A percentile compares a stretch with the other conserved stretches of the same genome.
phyloP scores from a whole-genome alignment of 192 early-diverging fungal genomes.

The Entomortierella parvispora region DNA sequence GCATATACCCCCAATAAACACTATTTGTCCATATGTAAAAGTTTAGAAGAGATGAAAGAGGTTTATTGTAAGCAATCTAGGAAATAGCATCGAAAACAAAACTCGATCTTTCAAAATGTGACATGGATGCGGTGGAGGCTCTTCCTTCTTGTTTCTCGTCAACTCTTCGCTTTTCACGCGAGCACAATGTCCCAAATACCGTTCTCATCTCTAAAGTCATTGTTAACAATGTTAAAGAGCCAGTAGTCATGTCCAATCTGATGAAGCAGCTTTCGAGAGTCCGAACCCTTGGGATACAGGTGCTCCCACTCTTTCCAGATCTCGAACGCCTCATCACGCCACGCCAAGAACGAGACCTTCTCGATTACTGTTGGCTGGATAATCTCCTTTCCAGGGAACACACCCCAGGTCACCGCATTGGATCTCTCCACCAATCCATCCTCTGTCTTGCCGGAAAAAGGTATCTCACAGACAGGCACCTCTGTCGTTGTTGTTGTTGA shows the following conservation, averaged over 20 bases:
- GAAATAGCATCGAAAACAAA: too few relatives aligned
- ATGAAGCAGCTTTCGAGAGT: conserved; percentile 68
- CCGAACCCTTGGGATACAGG: conserved; percentile 68
- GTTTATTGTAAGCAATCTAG: too few relatives aligned
- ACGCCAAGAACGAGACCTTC: conserved; percentile 76
- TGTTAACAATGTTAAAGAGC: conserved; percentile 86
- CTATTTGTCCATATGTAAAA: too few relatives aligned
- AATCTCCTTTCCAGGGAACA: conserved; percentile 91
- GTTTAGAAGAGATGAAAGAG: too few relatives aligned
- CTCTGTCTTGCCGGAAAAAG: conserved; percentile 50
- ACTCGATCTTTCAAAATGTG: too few relatives aligned
- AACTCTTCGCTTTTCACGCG: too few relatives aligned
- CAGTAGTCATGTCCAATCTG: conserved; percentile 72
- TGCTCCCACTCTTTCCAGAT: conserved; percentile 85
- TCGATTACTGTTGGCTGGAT: conserved; percentile 89
- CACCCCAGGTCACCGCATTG: conserved; percentile 91
- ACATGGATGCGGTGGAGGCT: too few relatives aligned
- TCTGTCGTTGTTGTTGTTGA: conserved; percentile 2
- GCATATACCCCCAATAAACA: too few relatives aligned
- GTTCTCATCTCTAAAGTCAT: conserved; percentile 70
- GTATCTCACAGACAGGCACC: conserved; percentile 61
- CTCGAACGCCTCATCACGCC: conserved; percentile 88
- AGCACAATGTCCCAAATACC: conserved; percentile 60
- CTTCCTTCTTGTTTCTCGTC: too few relatives aligned
- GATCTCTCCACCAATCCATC: conserved; percentile 65